Percentiles rank a stretch among this genome's conserved stretches.
Evolutionary conservation across 2,329 filamentous ascomycete species (phyloP).

Genomic region (Pestalotiopsis sp.): DNA sequence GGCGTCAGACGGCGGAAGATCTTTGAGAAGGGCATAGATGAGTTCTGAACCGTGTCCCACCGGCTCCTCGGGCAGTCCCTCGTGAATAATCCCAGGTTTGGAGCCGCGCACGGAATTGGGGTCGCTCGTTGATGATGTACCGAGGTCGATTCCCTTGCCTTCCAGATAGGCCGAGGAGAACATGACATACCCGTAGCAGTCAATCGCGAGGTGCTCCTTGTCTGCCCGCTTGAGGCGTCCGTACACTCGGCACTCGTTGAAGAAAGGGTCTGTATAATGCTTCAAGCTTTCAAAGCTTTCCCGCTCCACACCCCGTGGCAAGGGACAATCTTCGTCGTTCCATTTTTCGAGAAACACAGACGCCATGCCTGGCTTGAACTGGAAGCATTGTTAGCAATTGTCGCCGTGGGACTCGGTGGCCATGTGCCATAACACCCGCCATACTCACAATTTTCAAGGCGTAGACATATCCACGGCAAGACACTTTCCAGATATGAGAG

Average conservation of each 20-base stretch:
- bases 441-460: slow-evolving; percentile 6
- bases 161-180: not conserved
- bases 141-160: not conserved
- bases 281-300: not conserved
- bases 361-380: not conserved
- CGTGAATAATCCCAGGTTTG: not conserved
- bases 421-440: not conserved
- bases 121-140: not conserved
- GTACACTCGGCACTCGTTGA: slow-evolving; percentile 7
- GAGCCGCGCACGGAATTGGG: not conserved
- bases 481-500: slow-evolving; percentile 6
- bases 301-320: not conserved
- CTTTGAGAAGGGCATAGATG: slow-evolving; percentile 1
- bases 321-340: not conserved
- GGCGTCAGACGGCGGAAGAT: not conserved
- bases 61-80: not conserved
- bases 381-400: not conserved
- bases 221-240: not conserved
- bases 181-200: slow-evolving; percentile 8
- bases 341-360: not conserved
- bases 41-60: not conserved
- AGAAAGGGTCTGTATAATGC: not conserved
- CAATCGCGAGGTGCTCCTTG: not conserved
- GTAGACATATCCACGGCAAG: slow-evolving; percentile 1
- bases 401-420: not conserved